phyloP scores from a whole-genome alignment of 2,329 filamentous ascomycete genomes.

The Dactylonectria estremocensis region DNA sequence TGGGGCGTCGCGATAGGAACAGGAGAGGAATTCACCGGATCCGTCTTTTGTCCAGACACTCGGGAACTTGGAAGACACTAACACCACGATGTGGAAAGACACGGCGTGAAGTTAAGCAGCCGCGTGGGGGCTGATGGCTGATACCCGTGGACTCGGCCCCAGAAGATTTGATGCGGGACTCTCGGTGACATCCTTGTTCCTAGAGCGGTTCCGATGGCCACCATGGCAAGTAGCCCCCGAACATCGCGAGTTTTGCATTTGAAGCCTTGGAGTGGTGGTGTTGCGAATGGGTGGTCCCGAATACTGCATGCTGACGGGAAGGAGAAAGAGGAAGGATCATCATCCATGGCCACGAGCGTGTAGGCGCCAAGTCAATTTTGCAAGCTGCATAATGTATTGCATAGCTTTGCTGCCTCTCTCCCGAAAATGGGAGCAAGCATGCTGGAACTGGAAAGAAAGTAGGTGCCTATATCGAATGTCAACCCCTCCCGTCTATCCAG shows the following conservation, averaged over 20 bases:
- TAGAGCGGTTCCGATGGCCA: neutral
- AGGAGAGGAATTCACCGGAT: slow-evolving; percentile 15
- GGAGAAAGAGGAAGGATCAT: neutral
- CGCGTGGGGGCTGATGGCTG: slow-evolving; percentile 1
- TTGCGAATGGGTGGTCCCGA: neutral
- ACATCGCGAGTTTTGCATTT: neutral
- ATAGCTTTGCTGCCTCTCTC: neutral
- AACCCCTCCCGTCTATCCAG: neutral
- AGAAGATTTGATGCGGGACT: neutral
- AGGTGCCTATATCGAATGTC: neutral
- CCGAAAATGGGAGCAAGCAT: neutral
- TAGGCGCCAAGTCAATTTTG: neutral
- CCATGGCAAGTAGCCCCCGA: neutral
- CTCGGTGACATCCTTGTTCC: neutral
- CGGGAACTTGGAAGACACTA: slow-evolving; percentile 23
- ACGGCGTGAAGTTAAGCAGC: neutral
- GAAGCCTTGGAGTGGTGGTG: neutral
- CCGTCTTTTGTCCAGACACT: slow-evolving; percentile 17
- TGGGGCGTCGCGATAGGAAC: slow-evolving; percentile 26
- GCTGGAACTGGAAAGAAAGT: too few species aligned
- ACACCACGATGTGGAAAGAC: slow-evolving; percentile 8
- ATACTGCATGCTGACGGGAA: neutral
- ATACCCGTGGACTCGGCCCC: neutral
- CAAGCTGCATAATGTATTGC: neutral
- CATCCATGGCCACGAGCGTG: neutral